Base-by-base conservation (phyloP, 371 early-diverging fungal genomes). In the Thermomucor indicae-seudaticae region DNA sequence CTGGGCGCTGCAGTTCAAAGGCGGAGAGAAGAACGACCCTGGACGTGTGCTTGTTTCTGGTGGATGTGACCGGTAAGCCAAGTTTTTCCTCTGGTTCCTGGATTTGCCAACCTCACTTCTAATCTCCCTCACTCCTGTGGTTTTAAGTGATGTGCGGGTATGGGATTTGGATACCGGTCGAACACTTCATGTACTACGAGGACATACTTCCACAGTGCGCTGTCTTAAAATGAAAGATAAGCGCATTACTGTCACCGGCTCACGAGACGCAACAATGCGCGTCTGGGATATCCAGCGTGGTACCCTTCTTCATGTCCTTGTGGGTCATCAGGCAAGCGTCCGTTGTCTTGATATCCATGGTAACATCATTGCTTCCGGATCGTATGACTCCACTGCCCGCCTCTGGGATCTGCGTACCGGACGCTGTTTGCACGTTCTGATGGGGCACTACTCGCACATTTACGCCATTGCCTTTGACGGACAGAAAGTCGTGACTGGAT, bases 191-290 rank as follows among this genome's bases (percentile, higher is more conserved):
- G 72, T 86, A 19, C 83, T 97, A 57, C 83, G 83, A 47, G 94
- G 93, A 5, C 98, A 97, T 55, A 89, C 86, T 17, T 90, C 90
- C 3, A 96, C 96, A 8, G 89, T 97, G n/a, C 79, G 98, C 24
- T 92, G 90, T 57, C 59, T 97, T 28, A 85, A 87, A 58, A 78
- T 91, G 56, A 70, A 85, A 50, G 76, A 75, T 53, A 77, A 81
- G 41, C 60, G 70, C 20, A 70, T 86, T 19, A 82, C 91, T 24
- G 87, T 96, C 3, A 90, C 91, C 1, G 98, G 96, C 10, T 92
- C 93, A 10, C 78, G 96, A 43, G 98, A 97, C 61, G 83, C 89
- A 3, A 87, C 88, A 0, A 63, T 93, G 24, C 81, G 93, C 8
- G 88, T 91, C 22, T 93, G 91, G 81, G 84, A 84, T 58, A 83